phyloP scores from a whole-genome alignment of 306 rosid species.

The Cicer arietinum region DNA sequence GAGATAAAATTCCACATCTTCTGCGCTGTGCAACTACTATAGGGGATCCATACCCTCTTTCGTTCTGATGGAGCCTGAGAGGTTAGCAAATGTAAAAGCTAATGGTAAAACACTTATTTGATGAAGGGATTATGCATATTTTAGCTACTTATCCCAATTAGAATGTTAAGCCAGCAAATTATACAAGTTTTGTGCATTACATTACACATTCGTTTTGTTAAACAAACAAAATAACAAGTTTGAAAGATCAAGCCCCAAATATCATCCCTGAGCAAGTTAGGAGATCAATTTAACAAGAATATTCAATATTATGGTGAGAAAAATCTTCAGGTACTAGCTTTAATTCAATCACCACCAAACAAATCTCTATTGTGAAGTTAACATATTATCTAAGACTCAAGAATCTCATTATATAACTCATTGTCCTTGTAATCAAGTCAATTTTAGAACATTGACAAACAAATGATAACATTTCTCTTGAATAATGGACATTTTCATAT shows the following conservation, averaged over 20 bases:
- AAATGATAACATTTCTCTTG: constrained; percentile 7
- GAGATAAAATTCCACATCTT: too few species aligned
- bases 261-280: neutral
- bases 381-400: constrained; percentile 21
- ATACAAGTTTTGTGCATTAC: neutral
- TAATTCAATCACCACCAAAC: constrained; percentile 24
- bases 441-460: neutral
- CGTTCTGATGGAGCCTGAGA: neutral
- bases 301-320: neutral
- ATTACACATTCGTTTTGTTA: neutral
- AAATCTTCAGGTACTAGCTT: neutral
- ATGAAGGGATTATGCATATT: neutral
- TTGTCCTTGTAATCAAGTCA: neutral
- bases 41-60: neutral
- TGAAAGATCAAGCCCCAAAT: constrained; percentile 11
- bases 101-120: constrained; percentile 9
- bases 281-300: neutral
- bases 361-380: neutral
- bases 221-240: constrained; percentile 10
- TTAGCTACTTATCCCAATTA: neutral
- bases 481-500: neutral
- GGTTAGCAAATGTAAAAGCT: constrained; percentile 8
- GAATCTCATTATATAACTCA: neutral
- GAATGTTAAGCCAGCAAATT: neutral
- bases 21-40: too few species aligned